A percentile compares a stretch with the other conserved stretches of the same genome.
Conservation (phyloP, 768 basidiomycete species). For the Phaffia australis region DNA sequence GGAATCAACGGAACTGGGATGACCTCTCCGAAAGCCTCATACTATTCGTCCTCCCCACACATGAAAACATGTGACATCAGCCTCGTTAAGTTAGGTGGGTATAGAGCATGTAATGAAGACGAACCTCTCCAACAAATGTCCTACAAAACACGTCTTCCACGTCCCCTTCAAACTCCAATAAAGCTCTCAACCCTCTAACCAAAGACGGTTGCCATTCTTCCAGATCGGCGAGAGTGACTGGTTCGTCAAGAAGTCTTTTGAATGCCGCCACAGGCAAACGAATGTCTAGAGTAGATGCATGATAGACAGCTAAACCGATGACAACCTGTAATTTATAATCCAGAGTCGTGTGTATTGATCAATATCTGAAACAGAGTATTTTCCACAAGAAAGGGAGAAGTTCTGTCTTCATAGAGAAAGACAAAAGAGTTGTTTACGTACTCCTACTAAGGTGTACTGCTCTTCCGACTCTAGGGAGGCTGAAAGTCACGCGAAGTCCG, state of each 20-base stretch:
- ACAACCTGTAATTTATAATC: no score
- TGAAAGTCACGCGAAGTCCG: neutral
- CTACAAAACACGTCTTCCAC: slow-evolving; percentile 19
- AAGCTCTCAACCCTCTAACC: slow-evolving; percentile 13
- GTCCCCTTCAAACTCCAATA: slow-evolving; percentile 22
- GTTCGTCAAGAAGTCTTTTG: slow-evolving; percentile 21
- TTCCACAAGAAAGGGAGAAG: no score
- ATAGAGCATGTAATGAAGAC: neutral
- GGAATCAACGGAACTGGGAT: slow-evolving; percentile 90
- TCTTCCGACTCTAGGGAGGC: slow-evolving; percentile 24
- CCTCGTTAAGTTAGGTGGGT: no score
- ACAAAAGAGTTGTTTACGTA: slow-evolving; percentile 13
- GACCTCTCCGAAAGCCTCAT: slow-evolving; percentile 96
- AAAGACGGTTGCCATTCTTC: slow-evolving; percentile 16
- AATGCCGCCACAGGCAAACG: slow-evolving; percentile 13
- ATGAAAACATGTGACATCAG: no score
- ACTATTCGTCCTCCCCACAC: neutral
- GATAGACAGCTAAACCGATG: slow-evolving; percentile 12
- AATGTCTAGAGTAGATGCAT: slow-evolving; percentile 17
- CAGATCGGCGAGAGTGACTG: slow-evolving; percentile 22
- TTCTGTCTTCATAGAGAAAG: neutral
- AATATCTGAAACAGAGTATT: neutral
- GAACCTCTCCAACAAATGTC: slow-evolving; percentile 20
- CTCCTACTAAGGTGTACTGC: slow-evolving; percentile 24
- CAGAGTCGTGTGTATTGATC: neutral